A percentile compares a stretch with the other conserved stretches of the same genome.
Conservation (phyloP, 345 rosid genomes). For the Pugionium dolabratum region DNA sequence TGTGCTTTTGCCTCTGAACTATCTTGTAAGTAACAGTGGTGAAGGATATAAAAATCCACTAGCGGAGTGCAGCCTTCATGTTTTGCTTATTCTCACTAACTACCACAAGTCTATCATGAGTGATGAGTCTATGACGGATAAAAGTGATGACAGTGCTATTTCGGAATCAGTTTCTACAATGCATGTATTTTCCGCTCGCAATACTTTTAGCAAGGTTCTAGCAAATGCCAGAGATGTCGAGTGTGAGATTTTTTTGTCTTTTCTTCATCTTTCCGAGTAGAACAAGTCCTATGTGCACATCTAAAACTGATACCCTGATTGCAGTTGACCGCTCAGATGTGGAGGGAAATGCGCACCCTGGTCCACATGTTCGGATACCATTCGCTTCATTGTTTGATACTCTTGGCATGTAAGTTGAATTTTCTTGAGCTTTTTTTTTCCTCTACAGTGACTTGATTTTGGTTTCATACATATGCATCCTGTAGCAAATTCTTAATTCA, state of each 20-base stretch:
- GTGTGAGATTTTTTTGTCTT: constrained; percentile 51
- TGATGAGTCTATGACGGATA: constrained; percentile 59
- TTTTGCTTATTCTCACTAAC: constrained; percentile 82
- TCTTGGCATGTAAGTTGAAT: constrained; percentile 80
- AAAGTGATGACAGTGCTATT: constrained; percentile 60
- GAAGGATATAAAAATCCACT: constrained; percentile 63
- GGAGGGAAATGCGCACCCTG: constrained; percentile 66
- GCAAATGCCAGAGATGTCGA: constrained; percentile 87
- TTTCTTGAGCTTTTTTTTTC: constrained; percentile 8
- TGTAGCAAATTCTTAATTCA: not conserved
- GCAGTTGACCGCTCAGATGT: constrained; percentile 87
- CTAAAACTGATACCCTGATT: constrained; percentile 31
- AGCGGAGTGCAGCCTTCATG: constrained; percentile 81
- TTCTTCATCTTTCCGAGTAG: constrained; percentile 11
- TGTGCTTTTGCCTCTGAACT: constrained; percentile 82
- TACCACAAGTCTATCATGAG: constrained; percentile 64
- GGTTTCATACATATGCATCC: constrained; percentile 10
- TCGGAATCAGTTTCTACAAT: constrained; percentile 64
- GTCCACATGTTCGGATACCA: constrained; percentile 69
- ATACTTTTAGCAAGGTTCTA: constrained; percentile 82
- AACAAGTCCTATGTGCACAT: constrained; percentile 1
- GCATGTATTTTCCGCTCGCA: constrained; percentile 55
- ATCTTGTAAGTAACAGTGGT: constrained; percentile 67
- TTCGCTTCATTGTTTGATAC: constrained; percentile 91
- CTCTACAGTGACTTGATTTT: not conserved